These are phyloP conservation scores for Laburnicola sp. DNA, from an alignment of 2,329 filamentous ascomycete species.

Conservation along the genomic window DNA sequence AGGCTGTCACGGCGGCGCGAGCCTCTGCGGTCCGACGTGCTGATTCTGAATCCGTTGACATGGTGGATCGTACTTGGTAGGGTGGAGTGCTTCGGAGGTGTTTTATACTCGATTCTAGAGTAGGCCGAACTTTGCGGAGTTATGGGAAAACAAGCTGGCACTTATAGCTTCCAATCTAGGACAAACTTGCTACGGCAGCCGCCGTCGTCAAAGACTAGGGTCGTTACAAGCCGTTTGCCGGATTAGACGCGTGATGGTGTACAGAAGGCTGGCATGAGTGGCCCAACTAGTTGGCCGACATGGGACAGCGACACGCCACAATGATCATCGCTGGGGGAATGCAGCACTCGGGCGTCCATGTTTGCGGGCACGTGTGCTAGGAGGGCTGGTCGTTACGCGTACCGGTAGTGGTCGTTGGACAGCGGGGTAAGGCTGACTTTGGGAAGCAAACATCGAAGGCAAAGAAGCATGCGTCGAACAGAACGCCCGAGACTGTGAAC, in stretches of 20 bases:
- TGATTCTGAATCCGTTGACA: conserved; percentile 37
- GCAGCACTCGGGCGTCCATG: conserved; percentile 10
- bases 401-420: too few relatives aligned
- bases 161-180: conserved; percentile 7
- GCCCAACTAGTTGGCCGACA: conserved; percentile 11
- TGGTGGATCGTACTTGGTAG: conserved; percentile 18
- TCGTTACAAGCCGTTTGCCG: conserved; percentile 14
- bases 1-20: conserved; percentile 55
- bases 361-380: conserved; percentile 22
- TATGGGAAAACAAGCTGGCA: not conserved
- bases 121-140: not conserved
- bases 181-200: conserved; percentile 16
- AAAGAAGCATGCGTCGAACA: too few relatives aligned
- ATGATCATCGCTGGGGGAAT: conserved; percentile 3
- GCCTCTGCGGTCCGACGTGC: conserved; percentile 51
- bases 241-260: conserved; percentile 26
- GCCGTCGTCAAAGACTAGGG: conserved; percentile 13
- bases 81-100: not conserved
- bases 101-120: too few relatives aligned
- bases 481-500: too few relatives aligned
- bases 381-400: too few relatives aligned
- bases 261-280: conserved; percentile 29
- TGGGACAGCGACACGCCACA: conserved; percentile 4
- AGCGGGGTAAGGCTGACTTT: too few relatives aligned
- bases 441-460: too few relatives aligned